Conservation (phyloP, 768 basidiomycete genomes). For the Suillus americanus region DNA sequence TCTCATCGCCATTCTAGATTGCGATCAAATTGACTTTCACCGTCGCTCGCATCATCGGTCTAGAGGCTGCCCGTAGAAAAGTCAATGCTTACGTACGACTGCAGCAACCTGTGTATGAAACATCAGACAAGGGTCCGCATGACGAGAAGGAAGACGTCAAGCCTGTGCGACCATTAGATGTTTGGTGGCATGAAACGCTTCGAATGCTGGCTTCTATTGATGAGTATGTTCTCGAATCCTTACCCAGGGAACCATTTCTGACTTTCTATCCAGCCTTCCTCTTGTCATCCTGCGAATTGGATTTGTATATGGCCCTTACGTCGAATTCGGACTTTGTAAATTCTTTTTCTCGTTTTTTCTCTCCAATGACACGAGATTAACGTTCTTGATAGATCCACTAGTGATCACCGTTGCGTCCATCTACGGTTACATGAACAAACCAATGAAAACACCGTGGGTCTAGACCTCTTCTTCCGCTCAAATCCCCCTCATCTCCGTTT, state of each 20-base stretch:
- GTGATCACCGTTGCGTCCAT: conserved; percentile 75
- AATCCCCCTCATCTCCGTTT: conserved; percentile 9
- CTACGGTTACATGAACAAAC: conserved; percentile 79
- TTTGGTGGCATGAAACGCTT: conserved; percentile 89
- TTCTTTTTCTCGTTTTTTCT: conserved; percentile 7
- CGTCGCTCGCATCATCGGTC: conserved; percentile 64
- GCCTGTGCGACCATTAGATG: conserved; percentile 67
- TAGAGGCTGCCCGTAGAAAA: conserved; percentile 77
- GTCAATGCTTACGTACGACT: conserved; percentile 79
- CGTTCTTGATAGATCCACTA: conserved; percentile 51
- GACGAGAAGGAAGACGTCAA: conserved; percentile 76
- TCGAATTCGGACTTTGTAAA: conserved; percentile 65
- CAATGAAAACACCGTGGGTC: conserved; percentile 77
- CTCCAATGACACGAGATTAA: conserved; percentile 15
- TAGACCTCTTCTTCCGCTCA: conserved; percentile 3
- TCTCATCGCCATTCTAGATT: conserved; percentile 46
- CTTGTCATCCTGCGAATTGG: conserved; percentile 76
- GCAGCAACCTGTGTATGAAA: conserved; percentile 78
- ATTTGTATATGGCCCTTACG: conserved; percentile 80
- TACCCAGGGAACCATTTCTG: conserved; percentile 7
- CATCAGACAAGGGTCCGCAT: conserved; percentile 59
- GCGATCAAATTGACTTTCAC: conserved; percentile 75
- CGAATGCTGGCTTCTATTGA: conserved; percentile 72
- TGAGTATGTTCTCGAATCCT: conserved; percentile 44
- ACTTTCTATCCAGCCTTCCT: conserved; percentile 55